Evolutionary conservation across 1,284 basidiomycete genomes (phyloP).

Genomic region (Erythrobasidium hasegawianum): DNA sequence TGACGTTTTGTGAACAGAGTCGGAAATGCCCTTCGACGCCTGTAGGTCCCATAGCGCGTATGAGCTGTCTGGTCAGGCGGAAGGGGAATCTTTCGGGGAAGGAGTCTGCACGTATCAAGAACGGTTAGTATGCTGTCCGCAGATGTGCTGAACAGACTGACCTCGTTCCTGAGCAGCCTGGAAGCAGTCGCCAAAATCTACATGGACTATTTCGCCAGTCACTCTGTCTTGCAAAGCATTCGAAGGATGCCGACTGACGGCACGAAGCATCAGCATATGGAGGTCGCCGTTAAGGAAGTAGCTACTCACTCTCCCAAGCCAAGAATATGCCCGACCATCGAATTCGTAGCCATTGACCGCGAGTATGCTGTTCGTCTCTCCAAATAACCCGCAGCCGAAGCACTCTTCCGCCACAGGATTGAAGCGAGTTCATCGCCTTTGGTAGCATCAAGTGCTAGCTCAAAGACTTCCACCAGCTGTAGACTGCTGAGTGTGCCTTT

Average conservation of each 20-base stretch:
- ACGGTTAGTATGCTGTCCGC: not conserved
- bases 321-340: conserved; percentile 31
- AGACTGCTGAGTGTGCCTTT: conserved; percentile 20
- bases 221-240: conserved; percentile 28
- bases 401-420: conserved; percentile 27
- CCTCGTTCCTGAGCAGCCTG: conserved; percentile 25
- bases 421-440: conserved; percentile 28
- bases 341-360: conserved; percentile 19
- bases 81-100: conserved; percentile 30
- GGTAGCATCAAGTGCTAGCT: conserved; percentile 20
- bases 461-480: conserved; percentile 28
- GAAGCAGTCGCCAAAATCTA: conserved; percentile 32
- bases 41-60: conserved; percentile 16
- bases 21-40: conserved; percentile 31
- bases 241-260: conserved; percentile 12
- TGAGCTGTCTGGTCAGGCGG: conserved; percentile 26
- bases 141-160: not conserved
- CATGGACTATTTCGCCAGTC: conserved; percentile 27
- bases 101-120: conserved; percentile 2
- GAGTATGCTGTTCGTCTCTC: conserved; percentile 21
- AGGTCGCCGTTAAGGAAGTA: no score
- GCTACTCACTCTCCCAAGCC: conserved; percentile 28
- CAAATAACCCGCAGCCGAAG: conserved; percentile 22
- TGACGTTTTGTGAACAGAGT: conserved; percentile 19
- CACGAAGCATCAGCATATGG: no score